Percentiles rank a stretch among this genome's conserved stretches.
Evolutionary conservation across 2,329 filamentous ascomycete genomes (phyloP).

Genomic region (Exophiala oligosperma): DNA sequence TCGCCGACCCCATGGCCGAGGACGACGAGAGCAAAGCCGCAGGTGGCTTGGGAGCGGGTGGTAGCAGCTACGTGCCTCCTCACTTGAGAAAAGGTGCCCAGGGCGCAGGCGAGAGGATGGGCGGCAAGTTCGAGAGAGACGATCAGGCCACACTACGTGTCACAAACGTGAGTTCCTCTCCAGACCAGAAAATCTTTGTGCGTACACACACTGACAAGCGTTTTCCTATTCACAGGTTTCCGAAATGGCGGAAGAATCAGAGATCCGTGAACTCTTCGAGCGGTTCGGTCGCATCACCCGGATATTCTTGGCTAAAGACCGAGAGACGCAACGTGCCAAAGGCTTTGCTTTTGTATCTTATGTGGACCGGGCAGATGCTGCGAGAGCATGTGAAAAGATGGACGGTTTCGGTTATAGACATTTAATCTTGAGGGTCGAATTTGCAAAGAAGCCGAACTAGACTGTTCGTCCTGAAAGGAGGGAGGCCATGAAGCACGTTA

Average conservation of each 20-base stretch:
- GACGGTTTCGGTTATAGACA: conserved; percentile 71
- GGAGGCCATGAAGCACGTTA: neutral
- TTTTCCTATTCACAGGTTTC: conserved; percentile 63
- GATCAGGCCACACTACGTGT: conserved; percentile 95
- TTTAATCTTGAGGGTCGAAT: conserved; percentile 54
- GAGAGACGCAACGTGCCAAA: conserved; percentile 94
- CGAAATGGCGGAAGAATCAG: conserved; percentile 94
- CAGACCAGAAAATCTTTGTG: too few species aligned
- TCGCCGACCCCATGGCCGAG: conserved; percentile 41
- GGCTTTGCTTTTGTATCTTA: conserved; percentile 99
- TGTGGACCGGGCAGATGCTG: conserved; percentile 83
- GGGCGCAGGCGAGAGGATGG: conserved; percentile 75
- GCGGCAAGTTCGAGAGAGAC: conserved; percentile 92
- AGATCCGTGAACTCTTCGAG: conserved; percentile 97
- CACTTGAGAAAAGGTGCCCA: conserved; percentile 71
- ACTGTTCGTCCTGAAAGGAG: neutral
- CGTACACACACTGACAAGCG: conserved; percentile 28
- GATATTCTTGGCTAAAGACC: conserved; percentile 96
- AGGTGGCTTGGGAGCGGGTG: conserved; percentile 63
- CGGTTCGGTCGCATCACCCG: conserved; percentile 94
- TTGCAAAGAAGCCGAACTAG: conserved; percentile 45
- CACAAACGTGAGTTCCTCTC: conserved; percentile 73
- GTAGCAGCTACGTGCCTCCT: conserved; percentile 90
- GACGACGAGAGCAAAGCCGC: conserved; percentile 47
- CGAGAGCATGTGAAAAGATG: conserved; percentile 94